These are phyloP conservation scores for Mycena citricolor DNA, from an alignment of 1,284 basidiomycete genomes.

Conservation along the genomic window DNA sequence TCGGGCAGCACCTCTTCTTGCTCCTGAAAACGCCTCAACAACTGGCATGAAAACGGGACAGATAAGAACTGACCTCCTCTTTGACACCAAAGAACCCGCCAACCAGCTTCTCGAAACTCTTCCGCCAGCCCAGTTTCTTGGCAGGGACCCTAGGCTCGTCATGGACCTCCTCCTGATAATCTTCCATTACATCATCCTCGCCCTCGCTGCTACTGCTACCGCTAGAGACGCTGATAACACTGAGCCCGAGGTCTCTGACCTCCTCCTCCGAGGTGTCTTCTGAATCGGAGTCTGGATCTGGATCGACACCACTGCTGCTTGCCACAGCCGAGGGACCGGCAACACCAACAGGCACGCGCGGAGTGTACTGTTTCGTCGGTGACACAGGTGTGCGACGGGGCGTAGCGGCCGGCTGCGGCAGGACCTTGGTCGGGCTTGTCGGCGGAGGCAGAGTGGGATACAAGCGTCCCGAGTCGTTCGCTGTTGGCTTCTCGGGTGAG, in stretches of 20 bases:
- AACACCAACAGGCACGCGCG: background rate
- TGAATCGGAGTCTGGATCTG: conserved; percentile 11
- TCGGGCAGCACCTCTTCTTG: conserved; percentile 6
- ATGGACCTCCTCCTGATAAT: conserved; percentile 10
- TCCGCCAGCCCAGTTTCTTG: conserved; percentile 17
- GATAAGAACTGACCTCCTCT: conserved; percentile 8
- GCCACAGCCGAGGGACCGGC: background rate
- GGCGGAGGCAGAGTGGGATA: too few species aligned
- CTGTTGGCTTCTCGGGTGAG: too few species aligned
- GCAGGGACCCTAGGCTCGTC: background rate
- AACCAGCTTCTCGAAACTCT: conserved; percentile 18
- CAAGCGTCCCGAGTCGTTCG: too few species aligned
- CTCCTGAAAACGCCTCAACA: conserved; percentile 1
- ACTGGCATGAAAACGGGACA: background rate
- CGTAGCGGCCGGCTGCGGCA: too few species aligned
- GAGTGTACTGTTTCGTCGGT: background rate
- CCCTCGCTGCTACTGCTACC: conserved; percentile 2
- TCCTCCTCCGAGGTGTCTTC: conserved; percentile 16
- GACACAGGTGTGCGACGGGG: too few species aligned
- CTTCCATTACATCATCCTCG: conserved; percentile 7
- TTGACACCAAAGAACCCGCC: conserved; percentile 20
- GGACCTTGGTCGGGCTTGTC: too few species aligned
- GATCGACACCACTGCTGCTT: background rate
- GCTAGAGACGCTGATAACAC: conserved; percentile 15
- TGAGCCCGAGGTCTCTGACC: conserved; percentile 10